Evolutionary conservation across 768 basidiomycete species (phyloP).

Genomic region (Auriscalpium orientale): DNA sequence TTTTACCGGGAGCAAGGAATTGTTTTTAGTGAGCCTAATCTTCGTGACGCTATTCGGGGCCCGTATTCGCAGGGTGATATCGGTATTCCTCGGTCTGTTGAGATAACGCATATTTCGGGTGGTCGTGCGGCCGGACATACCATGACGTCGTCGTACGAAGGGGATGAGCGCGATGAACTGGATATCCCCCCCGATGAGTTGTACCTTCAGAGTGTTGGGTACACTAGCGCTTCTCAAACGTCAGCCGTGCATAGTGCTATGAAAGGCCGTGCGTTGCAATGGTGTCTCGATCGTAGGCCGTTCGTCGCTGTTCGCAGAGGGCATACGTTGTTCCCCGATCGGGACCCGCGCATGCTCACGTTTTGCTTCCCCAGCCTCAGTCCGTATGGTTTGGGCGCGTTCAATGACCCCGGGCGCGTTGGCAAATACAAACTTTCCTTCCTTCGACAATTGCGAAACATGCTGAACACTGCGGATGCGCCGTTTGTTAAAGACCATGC

Average conservation of each 20-base stretch:
- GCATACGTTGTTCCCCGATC: no score
- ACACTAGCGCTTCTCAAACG: not conserved
- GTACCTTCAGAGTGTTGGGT: not conserved
- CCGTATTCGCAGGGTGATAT: not conserved
- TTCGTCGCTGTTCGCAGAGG: not conserved
- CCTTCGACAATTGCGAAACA: slow-evolving; percentile 27
- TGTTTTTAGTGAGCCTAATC: not conserved
- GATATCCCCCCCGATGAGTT: not conserved
- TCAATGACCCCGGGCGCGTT: slow-evolving; percentile 25
- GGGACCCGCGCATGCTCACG: slow-evolving; percentile 31
- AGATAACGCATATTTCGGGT: not conserved
- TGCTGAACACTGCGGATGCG: slow-evolving; percentile 24
- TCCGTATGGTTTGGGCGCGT: slow-evolving; percentile 36
- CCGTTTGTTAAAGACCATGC: slow-evolving; percentile 18
- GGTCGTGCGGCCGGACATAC: not conserved
- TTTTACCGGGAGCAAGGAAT: not conserved
- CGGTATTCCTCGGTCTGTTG: not conserved
- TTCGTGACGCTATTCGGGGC: not conserved
- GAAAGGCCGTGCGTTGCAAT: not conserved
- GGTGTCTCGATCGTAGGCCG: not conserved
- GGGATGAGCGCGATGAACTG: not conserved
- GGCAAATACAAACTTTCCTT: slow-evolving; percentile 17
- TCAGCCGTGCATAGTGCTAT: not conserved
- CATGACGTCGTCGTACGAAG: not conserved
- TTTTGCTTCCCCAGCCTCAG: slow-evolving; percentile 35